phyloP scores from a whole-genome alignment of 805 yeast genomes.

The Yueomyces sp. region DNA sequence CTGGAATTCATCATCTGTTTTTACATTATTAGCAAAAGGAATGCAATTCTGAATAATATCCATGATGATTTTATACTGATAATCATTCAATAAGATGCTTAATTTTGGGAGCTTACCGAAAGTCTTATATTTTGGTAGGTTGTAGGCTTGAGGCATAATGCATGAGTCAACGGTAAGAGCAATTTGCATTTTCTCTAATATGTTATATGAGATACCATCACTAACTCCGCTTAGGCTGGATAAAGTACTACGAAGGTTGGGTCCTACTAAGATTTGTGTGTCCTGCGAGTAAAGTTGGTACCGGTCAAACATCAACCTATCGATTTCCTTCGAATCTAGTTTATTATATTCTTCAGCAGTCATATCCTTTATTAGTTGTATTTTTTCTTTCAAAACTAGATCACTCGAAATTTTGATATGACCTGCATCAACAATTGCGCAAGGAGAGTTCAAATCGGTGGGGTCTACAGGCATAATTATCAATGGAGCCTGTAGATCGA shows the following conservation, averaged over 20 bases:
- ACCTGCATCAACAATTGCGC: constrained; percentile 90
- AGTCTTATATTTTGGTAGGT: constrained; percentile 57
- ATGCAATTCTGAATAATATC: constrained; percentile 54
- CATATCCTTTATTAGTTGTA: constrained; percentile 57
- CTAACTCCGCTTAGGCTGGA: constrained; percentile 44
- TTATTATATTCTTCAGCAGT: constrained; percentile 59
- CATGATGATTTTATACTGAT: constrained; percentile 82
- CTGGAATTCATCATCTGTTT: constrained; percentile 2
- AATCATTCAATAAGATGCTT: constrained; percentile 65
- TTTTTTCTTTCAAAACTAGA: constrained; percentile 53
- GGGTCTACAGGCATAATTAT: constrained; percentile 79
- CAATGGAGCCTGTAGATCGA: constrained; percentile 90
- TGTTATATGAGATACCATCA: constrained; percentile 31
- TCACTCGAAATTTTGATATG: constrained; percentile 78
- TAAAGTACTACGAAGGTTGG: constrained; percentile 65
- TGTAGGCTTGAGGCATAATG: constrained; percentile 67
- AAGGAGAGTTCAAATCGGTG: constrained; percentile 67
- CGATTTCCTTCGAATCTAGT: constrained; percentile 32
- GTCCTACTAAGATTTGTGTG: constrained; percentile 81
- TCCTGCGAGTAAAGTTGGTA: constrained; percentile 66
- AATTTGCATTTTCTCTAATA: constrained; percentile 66
- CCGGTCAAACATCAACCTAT: constrained; percentile 78
- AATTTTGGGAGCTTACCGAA: constrained; percentile 69
- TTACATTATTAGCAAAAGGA: constrained; percentile 28
- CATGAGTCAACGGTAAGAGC: constrained; percentile 68